Conservation (phyloP, 768 basidiomycete genomes). For the Amanita thiersii region DNA sequence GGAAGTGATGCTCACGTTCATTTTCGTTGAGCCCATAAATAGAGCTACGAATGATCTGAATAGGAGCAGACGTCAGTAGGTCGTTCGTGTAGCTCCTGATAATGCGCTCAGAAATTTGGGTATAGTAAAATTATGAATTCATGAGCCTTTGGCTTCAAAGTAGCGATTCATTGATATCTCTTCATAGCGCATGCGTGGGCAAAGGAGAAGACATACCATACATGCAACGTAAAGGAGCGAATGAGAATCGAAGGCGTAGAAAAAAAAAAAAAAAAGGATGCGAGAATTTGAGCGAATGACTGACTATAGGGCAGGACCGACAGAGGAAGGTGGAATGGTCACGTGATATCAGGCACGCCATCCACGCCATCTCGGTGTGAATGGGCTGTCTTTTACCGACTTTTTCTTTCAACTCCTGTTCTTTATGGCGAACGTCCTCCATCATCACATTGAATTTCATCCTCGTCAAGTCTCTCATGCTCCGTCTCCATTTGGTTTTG, state of each 20-base stretch:
- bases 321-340: too few species aligned
- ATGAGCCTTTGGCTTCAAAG: conserved; percentile 70
- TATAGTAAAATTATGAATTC: conserved; percentile 59
- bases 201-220: conserved; percentile 8
- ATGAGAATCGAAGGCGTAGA: conserved; percentile 9
- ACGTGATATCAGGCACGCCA: conserved; percentile 5
- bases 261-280: conserved; percentile 9
- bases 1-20: conserved; percentile 21
- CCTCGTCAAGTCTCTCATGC: conserved; percentile 51
- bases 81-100: conserved; percentile 9
- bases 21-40: conserved; percentile 1
- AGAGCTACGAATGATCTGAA: not conserved
- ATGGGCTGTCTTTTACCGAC: conserved; percentile 2
- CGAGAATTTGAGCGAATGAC: conserved; percentile 6
- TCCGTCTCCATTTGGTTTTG: conserved; percentile 63
- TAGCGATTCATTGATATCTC: conserved; percentile 78
- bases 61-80: conserved; percentile 11
- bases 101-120: conserved; percentile 84
- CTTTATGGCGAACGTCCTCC: conserved; percentile 65
- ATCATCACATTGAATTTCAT: conserved; percentile 58
- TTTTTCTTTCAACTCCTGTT: conserved; percentile 15
- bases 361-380: conserved; percentile 4
- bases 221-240: conserved; percentile 23
- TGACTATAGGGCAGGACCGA: too few species aligned
- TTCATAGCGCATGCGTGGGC: conserved; percentile 34